Evolutionary conservation across 2,329 filamentous ascomycete genomes (phyloP), one percentile per base, ranked within the genome.

Genomic region (Trichoderma simmonsii): DNA sequence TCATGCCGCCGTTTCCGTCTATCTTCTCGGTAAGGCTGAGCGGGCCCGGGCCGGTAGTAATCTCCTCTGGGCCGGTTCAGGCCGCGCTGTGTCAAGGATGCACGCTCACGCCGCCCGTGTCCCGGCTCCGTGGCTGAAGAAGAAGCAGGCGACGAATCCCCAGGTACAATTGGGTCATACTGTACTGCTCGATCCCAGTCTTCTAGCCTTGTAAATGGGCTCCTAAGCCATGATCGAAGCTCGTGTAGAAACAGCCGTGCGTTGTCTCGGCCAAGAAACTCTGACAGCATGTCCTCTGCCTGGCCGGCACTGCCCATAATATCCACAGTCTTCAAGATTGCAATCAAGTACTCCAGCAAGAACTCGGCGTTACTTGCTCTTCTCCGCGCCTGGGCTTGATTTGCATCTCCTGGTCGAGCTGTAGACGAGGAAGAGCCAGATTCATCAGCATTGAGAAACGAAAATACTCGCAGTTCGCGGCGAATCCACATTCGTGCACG

Each of bases 101-200:
- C 30, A 36, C 7, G n/a, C 9, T 18, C 32, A 12, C 54, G 34
- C 18, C n/a, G 67, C 21, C 26, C 59, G 60, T 15, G 51, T 32
- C 64, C 28, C 28, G 72, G 73, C 14, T 59, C 30, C 3, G 43
- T 34, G 5, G 43, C 32, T n/a, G 61, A 51, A 11, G 64, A 43
- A 32, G 59, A 28, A 21, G 30, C 32, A 39, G 59, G n/a, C 14
- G 59, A 61, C 15, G 43, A 32, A 28, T 34, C 57, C 12, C 36
- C 24, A 1, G 61, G 6, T 11, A 12, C 30, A 32, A 65, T 24
- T 6, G 65, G 51, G 30, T 78, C 77, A 39, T 97, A 97, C 80
- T 95, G 93, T 15, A 95, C 93, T 74, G 90, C 85, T 21, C 87
- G 84, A 82, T 98, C 95, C 94, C 94, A 98, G 61, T 91, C 91